A percentile compares a stretch with the other conserved stretches of the same genome.
These are phyloP conservation scores for Neurospora tetraspora DNA, from an alignment of 495 filamentous ascomycete genomes.

Conservation along the genomic window DNA sequence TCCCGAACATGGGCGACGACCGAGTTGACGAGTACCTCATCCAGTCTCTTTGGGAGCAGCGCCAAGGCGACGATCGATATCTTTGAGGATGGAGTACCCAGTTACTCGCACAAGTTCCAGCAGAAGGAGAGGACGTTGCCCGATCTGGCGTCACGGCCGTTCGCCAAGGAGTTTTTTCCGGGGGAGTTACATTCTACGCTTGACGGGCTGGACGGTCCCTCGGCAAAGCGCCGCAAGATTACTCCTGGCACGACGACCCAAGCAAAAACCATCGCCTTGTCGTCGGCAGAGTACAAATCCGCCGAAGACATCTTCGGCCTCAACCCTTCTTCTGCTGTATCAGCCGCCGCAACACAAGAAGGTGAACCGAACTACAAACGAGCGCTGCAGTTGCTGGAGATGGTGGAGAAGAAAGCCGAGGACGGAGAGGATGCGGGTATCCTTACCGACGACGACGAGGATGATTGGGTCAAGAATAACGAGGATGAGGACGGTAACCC, in stretches of 20 bases:
- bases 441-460: conserved; percentile 31
- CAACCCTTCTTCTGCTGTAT: conserved; percentile 6
- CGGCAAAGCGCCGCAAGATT: conserved; percentile 17
- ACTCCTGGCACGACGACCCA: neutral
- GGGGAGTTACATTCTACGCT: conserved; percentile 42
- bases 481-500: conserved; percentile 27
- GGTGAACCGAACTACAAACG: conserved; percentile 17
- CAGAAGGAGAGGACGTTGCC: conserved; percentile 36
- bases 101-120: conserved; percentile 39
- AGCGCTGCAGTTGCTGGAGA: conserved; percentile 25
- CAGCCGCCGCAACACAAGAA: neutral
- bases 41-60: neutral
- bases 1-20: conserved; percentile 10
- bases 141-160: conserved; percentile 30
- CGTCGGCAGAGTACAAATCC: conserved; percentile 10
- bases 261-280: conserved; percentile 21
- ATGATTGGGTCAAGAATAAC: conserved; percentile 29
- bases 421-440: conserved; percentile 31
- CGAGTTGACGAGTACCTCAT: neutral
- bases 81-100: conserved; percentile 36
- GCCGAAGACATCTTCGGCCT: conserved; percentile 22
- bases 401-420: conserved; percentile 27
- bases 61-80: conserved; percentile 39
- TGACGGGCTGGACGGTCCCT: conserved; percentile 30
- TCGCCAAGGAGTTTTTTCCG: conserved; percentile 41